A percentile compares a stretch with the other conserved stretches of the same genome.
Conservation (phyloP, 176 grass and related monocot genomes). For the Thalia dealbata region DNA sequence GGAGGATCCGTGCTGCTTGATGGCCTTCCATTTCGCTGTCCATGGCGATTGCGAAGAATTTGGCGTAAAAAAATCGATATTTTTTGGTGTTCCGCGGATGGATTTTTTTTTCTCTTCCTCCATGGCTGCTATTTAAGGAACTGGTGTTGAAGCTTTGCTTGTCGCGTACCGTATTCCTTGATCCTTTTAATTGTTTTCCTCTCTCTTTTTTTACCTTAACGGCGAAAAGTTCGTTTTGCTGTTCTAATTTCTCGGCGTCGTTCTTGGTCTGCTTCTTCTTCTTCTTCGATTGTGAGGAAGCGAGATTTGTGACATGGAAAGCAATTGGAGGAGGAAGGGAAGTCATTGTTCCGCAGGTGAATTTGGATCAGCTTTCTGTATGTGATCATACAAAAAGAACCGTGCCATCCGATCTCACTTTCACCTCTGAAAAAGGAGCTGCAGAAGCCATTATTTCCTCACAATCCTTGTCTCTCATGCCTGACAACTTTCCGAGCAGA, state of each 20-base stretch:
- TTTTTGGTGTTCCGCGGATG: neutral
- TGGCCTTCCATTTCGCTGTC: neutral
- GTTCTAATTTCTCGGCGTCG: no score
- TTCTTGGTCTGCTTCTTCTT: neutral
- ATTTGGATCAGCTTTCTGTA: neutral
- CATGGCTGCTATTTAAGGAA: neutral
- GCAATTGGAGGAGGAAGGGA: no score
- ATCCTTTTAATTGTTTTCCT: neutral
- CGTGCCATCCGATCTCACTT: neutral
- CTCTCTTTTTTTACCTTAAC: neutral
- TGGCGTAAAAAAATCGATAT: neutral
- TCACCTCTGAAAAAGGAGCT: neutral
- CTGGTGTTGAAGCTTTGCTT: neutral
- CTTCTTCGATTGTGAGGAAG: neutral
- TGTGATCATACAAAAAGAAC: neutral
- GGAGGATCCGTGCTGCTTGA: neutral
- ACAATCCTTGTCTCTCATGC: conserved; percentile 7
- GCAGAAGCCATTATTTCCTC: conserved; percentile 3
- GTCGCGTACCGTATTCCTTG: neutral
- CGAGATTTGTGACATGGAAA: neutral
- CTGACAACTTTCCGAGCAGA: neutral
- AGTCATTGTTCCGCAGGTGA: neutral
- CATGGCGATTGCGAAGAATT: neutral
- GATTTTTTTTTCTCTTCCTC: neutral
- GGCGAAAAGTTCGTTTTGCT: neutral